A percentile compares a stretch with the other conserved stretches of the same genome.
Evolutionary conservation across 371 early-diverging fungal genomes (phyloP).

Genomic region (Funneliformis caledonium): DNA sequence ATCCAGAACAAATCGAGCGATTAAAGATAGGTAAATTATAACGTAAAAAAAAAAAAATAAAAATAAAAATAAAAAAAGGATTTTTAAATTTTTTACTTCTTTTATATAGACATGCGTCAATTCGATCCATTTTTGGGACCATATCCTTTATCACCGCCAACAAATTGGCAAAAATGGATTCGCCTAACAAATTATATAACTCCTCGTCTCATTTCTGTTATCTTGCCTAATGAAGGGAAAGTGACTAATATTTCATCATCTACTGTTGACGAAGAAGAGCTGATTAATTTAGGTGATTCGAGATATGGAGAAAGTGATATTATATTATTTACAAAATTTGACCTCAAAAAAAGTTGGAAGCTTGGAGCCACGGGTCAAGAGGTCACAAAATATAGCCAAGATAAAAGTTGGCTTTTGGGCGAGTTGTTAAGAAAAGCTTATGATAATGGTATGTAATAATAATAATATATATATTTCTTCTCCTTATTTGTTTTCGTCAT

Average conservation of each 20-base stretch:
- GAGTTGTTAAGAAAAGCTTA: conserved; percentile 45
- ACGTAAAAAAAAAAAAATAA: background rate
- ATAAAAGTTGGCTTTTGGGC: conserved; percentile 86
- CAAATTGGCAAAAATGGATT: conserved; percentile 71
- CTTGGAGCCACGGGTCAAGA: conserved; percentile 70
- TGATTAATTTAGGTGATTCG: conserved; percentile 51
- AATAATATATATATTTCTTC: background rate
- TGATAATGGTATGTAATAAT: conserved; percentile 4
- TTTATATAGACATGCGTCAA: conserved; percentile 57
- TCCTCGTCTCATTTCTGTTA: conserved; percentile 53
- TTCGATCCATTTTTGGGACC: conserved; percentile 86
- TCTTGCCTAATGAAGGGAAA: conserved; percentile 69
- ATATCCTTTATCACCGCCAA: conserved; percentile 77
- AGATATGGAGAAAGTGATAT: conserved; percentile 48
- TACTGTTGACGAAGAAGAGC: conserved; percentile 43
- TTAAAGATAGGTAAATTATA: conserved; percentile 50
- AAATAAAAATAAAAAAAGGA: background rate
- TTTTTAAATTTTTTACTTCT: background rate
- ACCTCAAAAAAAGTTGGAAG: conserved; percentile 84
- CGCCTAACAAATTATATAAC: conserved; percentile 70
- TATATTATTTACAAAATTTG: conserved; percentile 64
- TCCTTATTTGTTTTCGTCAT: background rate
- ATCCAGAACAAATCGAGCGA: conserved; percentile 56
- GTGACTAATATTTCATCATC: conserved; percentile 41
- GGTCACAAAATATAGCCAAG: conserved; percentile 81